Base-by-base conservation (phyloP, 371 early-diverging fungal genomes). In the Mucor sp. region DNA sequence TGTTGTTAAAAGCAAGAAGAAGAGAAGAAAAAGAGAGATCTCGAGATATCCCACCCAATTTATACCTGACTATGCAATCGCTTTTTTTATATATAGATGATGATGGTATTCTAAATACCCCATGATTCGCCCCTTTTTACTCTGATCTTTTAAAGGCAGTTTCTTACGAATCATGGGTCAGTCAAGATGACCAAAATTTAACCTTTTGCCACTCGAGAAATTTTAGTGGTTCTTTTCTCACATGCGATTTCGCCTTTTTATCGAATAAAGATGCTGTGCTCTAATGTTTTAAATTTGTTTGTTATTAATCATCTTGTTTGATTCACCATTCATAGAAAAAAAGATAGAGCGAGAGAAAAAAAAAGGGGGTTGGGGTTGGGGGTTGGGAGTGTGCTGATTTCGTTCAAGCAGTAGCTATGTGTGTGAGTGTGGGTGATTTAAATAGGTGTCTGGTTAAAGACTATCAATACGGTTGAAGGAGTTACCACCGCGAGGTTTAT, bases 381-480 rank as follows among this genome's bases (percentile, higher is more conserved):
- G 1, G 9, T 5, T 41, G 41, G 23, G 27, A 25, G 41, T 53
- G 15, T 53, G 15, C 14, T 25, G 27, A 53, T 53, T 25, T 53
- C 14, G 23, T n/a, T 19, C n/a, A 48, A 19, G 48, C 48, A 17
- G 5, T 41, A 17, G n/a, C 56, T 57, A 15, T 17, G 23, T 57
- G 23, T 8, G 27, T 9, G 32, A 11, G 50, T 63, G 61, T 32
- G 35, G 32, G 63, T 39, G 37, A 41, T 53, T 62, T 27, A 50
- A 30, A 43, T 60, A 43, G 23, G 47, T 30, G 25, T 55, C 41
- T 17, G 5, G 28, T 71, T 77, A 83, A 68, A 82, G 41, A 66
- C 83, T 83, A 66, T 88, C 87, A 62, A 93, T 79, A 71, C 94
- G 89, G 32, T 89, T 87, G 70, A 93, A 93, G 65, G 90, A 91